Base-by-base conservation (phyloP, 192 early-diverging fungal species). In the Allomyces macrogynus region DNA sequence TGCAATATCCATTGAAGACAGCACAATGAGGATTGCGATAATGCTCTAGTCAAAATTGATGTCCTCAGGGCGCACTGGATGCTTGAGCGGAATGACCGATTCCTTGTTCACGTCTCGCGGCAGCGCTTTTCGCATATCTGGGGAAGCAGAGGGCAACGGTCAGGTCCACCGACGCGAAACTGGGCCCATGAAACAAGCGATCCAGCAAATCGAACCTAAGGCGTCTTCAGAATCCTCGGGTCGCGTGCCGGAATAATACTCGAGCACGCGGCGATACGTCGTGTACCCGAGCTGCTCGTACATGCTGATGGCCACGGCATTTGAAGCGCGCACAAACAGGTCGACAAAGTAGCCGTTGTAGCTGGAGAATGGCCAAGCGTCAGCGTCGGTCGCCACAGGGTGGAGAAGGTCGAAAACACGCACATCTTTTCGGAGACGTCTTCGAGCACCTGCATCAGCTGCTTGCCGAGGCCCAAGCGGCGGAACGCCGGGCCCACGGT, bases 71-170 rank as follows among this genome's bases (percentile, higher is more conserved):
- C 64, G 67, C 14, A 84, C 69, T 14, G 79, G 76, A 43, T 76
- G 64, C 49, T 71, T 76, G 20, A 84, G 60, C 16, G 80, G 80
- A 24, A 81, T 71, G 43, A 84, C 74, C 62, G 73, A 77, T 69
- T 89, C 73, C 66, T 85, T 77, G 24, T 84, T 67, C 42, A 78
- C 78, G 74, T 99, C 95, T 66, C 91, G 70, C 23, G 86, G 75
- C 43, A 99, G 75, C 7, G 95, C 89, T 77, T 94, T 93, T 61
- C 93, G 77, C 95, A 99, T 99, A 68, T 99, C 95, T 90, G 69
- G 3, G 32, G 5, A 4, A 20, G 63, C 2, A 10, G 26, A 61
- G 68, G 5, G 4, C 32, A 5, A 65, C 42, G 24, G 9, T 23
- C 64, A 61, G 64, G 57, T 43, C 42, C 63, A 61, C 64, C 63